Evolutionary conservation across 1,284 basidiomycete genomes (phyloP).

Genomic region (Irpex rosettiformis): DNA sequence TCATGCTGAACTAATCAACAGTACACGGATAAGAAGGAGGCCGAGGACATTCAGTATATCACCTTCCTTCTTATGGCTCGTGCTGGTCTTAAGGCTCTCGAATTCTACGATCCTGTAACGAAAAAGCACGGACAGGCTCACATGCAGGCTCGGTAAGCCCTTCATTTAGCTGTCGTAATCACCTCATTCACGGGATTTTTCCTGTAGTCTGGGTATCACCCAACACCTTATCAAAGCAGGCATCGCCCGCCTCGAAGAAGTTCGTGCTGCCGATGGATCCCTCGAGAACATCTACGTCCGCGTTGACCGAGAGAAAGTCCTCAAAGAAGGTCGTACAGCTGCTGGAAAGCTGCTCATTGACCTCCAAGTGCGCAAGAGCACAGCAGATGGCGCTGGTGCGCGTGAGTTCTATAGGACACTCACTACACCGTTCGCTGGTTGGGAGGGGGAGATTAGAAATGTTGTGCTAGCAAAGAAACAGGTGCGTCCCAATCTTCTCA

Average conservation of each 20-base stretch:
- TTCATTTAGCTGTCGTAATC: neutral
- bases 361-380: conserved; percentile 79
- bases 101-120: conserved; percentile 78
- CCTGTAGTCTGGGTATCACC: conserved; percentile 71
- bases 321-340: conserved; percentile 59
- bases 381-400: conserved; percentile 75
- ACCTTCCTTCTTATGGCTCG: conserved; percentile 84
- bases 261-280: conserved; percentile 50
- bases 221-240: conserved; percentile 70
- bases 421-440: conserved; percentile 66
- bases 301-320: conserved; percentile 69
- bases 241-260: conserved; percentile 68
- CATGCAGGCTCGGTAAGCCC: conserved; percentile 76
- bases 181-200: neutral
- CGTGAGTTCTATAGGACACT: conserved; percentile 71
- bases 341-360: conserved; percentile 73
- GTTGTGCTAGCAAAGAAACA: conserved; percentile 77
- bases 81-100: conserved; percentile 75
- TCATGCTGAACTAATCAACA: conserved; percentile 25
- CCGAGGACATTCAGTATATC: conserved; percentile 76
- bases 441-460: conserved; percentile 74
- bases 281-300: conserved; percentile 70
- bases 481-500: conserved; percentile 37
- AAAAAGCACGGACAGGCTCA: conserved; percentile 89
- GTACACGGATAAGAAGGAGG: conserved; percentile 65